phyloP scores from a whole-genome alignment of 2,329 filamentous ascomycete species.

The Daldinia sp. region DNA sequence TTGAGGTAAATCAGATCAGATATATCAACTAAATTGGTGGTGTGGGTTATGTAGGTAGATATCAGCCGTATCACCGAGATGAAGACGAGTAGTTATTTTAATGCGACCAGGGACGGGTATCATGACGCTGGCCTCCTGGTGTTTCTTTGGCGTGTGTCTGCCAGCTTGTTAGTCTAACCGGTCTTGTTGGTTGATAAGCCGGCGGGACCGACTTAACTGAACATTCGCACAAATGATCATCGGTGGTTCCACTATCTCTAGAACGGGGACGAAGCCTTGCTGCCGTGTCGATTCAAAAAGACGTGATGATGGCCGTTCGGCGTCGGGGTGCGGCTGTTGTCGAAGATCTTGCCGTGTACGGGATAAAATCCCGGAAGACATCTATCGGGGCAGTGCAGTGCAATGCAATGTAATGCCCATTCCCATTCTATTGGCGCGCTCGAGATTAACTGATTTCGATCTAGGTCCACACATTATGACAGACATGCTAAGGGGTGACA shows the following conservation, averaged over 20 bases:
- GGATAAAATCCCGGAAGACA: constrained; percentile 5
- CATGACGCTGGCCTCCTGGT: background rate
- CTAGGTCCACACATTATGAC: background rate
- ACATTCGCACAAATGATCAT: constrained; percentile 11
- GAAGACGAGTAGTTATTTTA: background rate
- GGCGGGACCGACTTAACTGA: background rate
- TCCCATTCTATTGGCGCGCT: background rate
- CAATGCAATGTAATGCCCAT: background rate
- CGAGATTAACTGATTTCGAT: background rate
- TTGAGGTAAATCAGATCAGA: background rate
- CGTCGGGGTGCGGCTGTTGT: constrained; percentile 26
- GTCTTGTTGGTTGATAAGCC: background rate
- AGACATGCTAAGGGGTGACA: background rate
- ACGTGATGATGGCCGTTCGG: constrained; percentile 19
- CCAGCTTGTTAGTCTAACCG: background rate
- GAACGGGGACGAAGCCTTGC: constrained; percentile 8
- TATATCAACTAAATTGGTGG: background rate
- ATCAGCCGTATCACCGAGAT: background rate
- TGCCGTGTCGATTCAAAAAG: constrained; percentile 10
- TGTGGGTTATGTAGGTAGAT: background rate
- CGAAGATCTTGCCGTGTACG: constrained; percentile 27
- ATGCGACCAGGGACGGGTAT: constrained; percentile 5
- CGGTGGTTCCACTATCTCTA: background rate
- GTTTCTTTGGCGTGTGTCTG: background rate
- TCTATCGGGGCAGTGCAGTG: background rate